A percentile compares a stretch with the other conserved stretches of the same genome.
Conservation (phyloP, 2,329 filamentous ascomycete genomes). For the Sclerotinia nivalis region DNA sequence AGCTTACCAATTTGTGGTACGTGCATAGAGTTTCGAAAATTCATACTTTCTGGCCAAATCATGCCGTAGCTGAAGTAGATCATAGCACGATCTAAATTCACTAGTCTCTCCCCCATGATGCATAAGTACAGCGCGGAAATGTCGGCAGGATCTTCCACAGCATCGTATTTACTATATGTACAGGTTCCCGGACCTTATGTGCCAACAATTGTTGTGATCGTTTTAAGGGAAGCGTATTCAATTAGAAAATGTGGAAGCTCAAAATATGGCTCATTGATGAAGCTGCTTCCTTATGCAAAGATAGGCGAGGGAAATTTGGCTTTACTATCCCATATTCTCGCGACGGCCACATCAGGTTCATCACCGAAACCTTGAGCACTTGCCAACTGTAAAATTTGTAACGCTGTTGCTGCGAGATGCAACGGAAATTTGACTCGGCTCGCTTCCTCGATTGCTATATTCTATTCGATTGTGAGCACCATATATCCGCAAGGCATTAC, state of each 20-base stretch:
- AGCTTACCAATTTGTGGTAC: no score
- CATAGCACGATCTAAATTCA: neutral
- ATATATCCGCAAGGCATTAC: neutral
- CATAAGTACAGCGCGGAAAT: neutral
- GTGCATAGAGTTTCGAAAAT: no score
- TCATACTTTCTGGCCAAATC: no score
- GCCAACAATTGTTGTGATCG: neutral
- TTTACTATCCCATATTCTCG: constrained; percentile 45
- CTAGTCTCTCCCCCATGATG: neutral
- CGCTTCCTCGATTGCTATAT: constrained; percentile 39
- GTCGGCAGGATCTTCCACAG: neutral
- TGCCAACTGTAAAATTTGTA: constrained; percentile 44
- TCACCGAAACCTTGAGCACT: constrained; percentile 41
- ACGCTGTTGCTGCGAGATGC: constrained; percentile 42
- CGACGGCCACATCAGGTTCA: constrained; percentile 43
- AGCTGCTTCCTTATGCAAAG: neutral
- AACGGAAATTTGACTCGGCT: constrained; percentile 41
- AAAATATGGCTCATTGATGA: neutral
- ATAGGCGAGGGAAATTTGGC: neutral
- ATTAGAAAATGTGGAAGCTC: neutral
- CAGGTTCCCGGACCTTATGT: neutral
- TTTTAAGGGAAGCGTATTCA: neutral
- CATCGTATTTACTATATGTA: neutral
- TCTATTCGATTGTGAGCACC: constrained; percentile 39
- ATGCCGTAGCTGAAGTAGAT: neutral